phyloP scores from a whole-genome alignment of 345 rosid species.

The Noccaea bulbosa region DNA sequence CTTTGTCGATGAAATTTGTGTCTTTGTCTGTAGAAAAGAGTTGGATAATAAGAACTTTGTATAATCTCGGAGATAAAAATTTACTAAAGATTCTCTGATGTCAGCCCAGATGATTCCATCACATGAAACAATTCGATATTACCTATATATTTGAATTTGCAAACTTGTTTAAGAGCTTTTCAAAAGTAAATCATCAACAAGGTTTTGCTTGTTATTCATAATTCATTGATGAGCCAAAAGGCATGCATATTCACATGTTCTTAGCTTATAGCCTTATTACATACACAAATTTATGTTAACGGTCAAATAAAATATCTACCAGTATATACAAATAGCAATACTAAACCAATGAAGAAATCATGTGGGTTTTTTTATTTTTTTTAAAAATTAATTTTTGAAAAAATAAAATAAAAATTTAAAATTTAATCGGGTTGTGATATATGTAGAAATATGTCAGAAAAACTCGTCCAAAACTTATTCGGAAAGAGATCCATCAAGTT shows the following conservation, averaged over 20 bases:
- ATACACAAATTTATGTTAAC: neutral
- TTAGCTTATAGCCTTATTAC: neutral
- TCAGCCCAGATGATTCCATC: neutral
- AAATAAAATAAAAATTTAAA: too few relatives aligned
- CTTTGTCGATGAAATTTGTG: constrained; percentile 1
- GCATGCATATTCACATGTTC: neutral
- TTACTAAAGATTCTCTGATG: neutral
- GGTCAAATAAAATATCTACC: neutral
- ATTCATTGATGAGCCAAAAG: constrained; percentile 5
- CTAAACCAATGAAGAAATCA: neutral
- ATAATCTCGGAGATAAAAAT: neutral
- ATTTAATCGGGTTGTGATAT: too few relatives aligned
- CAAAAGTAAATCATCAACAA: neutral
- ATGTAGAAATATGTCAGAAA: too few relatives aligned
- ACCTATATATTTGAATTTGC: neutral
- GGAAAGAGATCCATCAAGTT: too few relatives aligned
- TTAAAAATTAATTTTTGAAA: too few relatives aligned
- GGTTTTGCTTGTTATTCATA: neutral
- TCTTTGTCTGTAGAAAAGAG: neutral
- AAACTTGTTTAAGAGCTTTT: neutral
- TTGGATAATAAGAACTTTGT: neutral
- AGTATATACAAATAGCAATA: neutral
- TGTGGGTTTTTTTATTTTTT: too few relatives aligned
- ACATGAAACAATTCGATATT: neutral
- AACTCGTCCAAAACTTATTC: too few relatives aligned